A percentile compares a stretch with the other conserved stretches of the same genome.
Evolutionary conservation across 495 filamentous ascomycete genomes (phyloP).

Genomic region (Neurospora sublineolata): DNA sequence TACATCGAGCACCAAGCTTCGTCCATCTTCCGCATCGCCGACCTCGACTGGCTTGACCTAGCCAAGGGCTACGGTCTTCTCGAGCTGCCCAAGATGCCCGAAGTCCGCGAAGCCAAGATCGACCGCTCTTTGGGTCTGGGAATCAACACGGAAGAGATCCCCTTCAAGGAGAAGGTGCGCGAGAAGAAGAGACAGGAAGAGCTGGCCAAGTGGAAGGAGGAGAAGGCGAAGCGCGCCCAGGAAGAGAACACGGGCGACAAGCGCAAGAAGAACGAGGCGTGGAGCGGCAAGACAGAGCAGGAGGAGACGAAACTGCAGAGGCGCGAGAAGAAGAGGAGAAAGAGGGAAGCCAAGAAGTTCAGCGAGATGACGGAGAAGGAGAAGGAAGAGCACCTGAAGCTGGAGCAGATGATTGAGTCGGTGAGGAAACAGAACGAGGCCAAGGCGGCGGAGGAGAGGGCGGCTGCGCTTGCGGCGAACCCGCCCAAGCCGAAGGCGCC

Average conservation of each 20-base stretch:
- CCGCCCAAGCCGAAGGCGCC: constrained; percentile 36
- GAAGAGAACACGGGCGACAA: constrained; percentile 22
- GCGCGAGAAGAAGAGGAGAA: constrained; percentile 62
- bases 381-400: constrained; percentile 53
- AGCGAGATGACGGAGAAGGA: constrained; percentile 66
- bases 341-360: constrained; percentile 55
- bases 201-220: constrained; percentile 20
- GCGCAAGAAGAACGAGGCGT: constrained; percentile 53
- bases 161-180: constrained; percentile 67
- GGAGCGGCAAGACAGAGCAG: constrained; percentile 70
- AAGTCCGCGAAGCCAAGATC: constrained; percentile 57
- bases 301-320: constrained; percentile 54
- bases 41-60: constrained; percentile 74
- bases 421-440: constrained; percentile 49
- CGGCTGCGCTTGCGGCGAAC: constrained; percentile 41
- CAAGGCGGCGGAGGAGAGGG: constrained; percentile 30
- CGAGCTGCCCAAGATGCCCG: constrained; percentile 88
- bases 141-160: constrained; percentile 55
- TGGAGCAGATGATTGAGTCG: constrained; percentile 60
- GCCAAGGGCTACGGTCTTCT: constrained; percentile 71
- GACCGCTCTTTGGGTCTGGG: constrained; percentile 71
- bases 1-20: constrained; percentile 85
- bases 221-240: constrained; percentile 15
- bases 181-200: constrained; percentile 57
- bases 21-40: constrained; percentile 77